Evolutionary conservation across 495 filamentous ascomycete species (phyloP), one percentile per base, ranked within the genome.

Genomic region (Xylaria bambusicola): DNA sequence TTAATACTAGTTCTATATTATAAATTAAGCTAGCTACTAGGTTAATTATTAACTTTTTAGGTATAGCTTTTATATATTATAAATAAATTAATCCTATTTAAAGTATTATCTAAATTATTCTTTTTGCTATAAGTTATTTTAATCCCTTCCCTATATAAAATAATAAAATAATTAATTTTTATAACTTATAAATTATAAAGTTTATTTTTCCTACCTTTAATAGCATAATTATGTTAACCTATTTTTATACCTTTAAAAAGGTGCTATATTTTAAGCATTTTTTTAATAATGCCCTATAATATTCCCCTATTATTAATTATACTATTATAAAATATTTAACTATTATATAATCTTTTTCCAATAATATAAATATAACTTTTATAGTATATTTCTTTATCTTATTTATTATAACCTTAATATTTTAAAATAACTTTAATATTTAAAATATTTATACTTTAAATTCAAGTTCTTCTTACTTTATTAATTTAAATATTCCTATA

Each of bases 301-400:
- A 45, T 45, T 45, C 23, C 23, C 23, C 23, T n/a, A 45, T 45
- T 6, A 45, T 23, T 8, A 23, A 40, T 42, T 47, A 56, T 52
- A 62, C 41, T 47, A 35, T 24, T 40, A 33, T 55, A 48, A 60
- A 51, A 57, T 62, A 52, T 46, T 64, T 46, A 24, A 58, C 24
- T 5, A 46, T 46, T 45, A 63, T 52, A 40, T 55, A 56, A 29
- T 51, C 20, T 51, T 50, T 45, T 5, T 56, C 31, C 56, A 44
- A 33, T 60, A 45, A 18, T 56, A 44, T 51, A 64, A 61, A 45
- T 41, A 41, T 55, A 44, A 59, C 31, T 56, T 60, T 56, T 56
- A 56, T 49, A 51, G 10, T 10, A 33, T 60, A 56, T 56, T 52
- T 53, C 29, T 33, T 33, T 51, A 38, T 45, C 23, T 45, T 45